Conservation (phyloP, 2,329 filamentous ascomycete genomes). For the Capronia americana region DNA sequence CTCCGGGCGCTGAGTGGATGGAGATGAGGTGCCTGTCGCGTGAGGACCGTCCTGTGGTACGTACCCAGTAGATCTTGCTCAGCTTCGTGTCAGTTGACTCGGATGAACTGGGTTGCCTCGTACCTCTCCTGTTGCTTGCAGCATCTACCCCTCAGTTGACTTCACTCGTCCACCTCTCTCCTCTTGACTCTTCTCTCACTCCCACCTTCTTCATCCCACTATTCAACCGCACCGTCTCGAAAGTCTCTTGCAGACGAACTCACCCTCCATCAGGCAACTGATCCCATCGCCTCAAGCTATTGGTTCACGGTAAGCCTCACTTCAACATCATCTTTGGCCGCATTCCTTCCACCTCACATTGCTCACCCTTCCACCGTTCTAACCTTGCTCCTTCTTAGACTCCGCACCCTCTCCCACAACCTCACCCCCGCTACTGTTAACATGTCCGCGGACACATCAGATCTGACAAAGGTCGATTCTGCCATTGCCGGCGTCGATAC, state of each 20-base stretch:
- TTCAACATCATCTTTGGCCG: conserved; percentile 6
- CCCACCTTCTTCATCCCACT: conserved; percentile 19
- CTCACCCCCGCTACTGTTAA: conserved; percentile 21
- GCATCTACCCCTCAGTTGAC: conserved; percentile 35
- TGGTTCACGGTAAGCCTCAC: conserved; percentile 28
- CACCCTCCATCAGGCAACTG: conserved; percentile 19
- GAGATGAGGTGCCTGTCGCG: conserved; percentile 30
- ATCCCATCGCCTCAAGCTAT: conserved; percentile 19
- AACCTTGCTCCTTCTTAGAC: conserved; percentile 6
- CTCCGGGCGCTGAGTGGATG: conserved; percentile 7
- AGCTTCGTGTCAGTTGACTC: conserved; percentile 28
- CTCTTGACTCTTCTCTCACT: conserved; percentile 26
- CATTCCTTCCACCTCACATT: conserved; percentile 11
- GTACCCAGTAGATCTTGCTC: neutral
- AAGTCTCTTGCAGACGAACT: conserved; percentile 14
- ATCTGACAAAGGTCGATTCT: conserved; percentile 80
- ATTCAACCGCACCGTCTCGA: conserved; percentile 12
- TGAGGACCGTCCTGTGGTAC: conserved; percentile 20
- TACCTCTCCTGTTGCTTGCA: conserved; percentile 10
- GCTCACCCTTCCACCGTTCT: conserved; percentile 2
- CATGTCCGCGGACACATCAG: conserved; percentile 41
- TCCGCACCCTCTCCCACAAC: neutral
- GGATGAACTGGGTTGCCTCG: conserved; percentile 2
- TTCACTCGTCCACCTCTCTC: conserved; percentile 23
- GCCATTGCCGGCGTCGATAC: conserved; percentile 79